A percentile compares a stretch with the other conserved stretches of the same genome.
These are phyloP conservation scores for Populus alba DNA, from an alignment of 345 rosid species.

Conservation along the genomic window DNA sequence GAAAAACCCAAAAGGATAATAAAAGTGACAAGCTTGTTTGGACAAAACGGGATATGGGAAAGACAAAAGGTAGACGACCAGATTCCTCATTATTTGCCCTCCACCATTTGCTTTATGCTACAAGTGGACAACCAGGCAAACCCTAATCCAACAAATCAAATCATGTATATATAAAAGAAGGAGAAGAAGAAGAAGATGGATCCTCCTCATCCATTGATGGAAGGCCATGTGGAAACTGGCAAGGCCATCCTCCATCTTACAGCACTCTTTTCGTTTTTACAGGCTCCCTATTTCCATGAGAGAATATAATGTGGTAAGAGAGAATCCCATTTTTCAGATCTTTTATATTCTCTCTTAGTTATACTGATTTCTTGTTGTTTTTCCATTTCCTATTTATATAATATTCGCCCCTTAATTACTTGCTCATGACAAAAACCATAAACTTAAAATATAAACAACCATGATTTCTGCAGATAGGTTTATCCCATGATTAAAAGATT, in stretches of 20 bases:
- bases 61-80: neutral
- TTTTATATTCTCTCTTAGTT: neutral
- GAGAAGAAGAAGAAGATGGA: neutral
- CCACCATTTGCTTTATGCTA: neutral
- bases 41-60: neutral
- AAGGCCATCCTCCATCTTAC: neutral
- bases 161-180: neutral
- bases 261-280: neutral
- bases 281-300: neutral
- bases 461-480: neutral
- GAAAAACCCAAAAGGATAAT: neutral
- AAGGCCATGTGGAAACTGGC: neutral
- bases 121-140: neutral
- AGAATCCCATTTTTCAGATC: neutral
- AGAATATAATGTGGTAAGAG: constrained; percentile 2
- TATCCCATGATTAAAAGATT: neutral
- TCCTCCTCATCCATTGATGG: constrained; percentile 7
- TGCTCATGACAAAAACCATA: neutral
- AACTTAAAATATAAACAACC: neutral
- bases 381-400: constrained; percentile 6
- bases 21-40: neutral
- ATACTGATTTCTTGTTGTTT: constrained; percentile 3
- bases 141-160: neutral
- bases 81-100: neutral
- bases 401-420: neutral